Evolutionary conservation across 176 grass and related monocot genomes (phyloP).

Genomic region (Calamus simplicifolius): DNA sequence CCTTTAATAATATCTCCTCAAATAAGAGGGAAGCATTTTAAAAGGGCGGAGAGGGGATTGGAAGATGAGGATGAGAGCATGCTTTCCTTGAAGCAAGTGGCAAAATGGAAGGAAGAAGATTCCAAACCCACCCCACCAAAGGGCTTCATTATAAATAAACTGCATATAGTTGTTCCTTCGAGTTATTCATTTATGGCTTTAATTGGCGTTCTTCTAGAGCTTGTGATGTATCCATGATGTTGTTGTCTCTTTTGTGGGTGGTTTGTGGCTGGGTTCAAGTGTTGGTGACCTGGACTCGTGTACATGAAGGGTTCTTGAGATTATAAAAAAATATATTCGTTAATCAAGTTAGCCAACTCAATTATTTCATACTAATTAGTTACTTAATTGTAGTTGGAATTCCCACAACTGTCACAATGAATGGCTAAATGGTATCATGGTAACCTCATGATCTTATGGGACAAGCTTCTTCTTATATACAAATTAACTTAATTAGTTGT

Average conservation of each 20-base stretch:
- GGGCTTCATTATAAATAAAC: constrained; percentile 18
- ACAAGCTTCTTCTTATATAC: neutral
- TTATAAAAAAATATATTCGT: no score
- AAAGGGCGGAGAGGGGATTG: constrained; percentile 2
- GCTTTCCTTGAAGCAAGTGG: neutral
- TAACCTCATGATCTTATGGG: neutral
- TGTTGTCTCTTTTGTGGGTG: constrained; percentile 8
- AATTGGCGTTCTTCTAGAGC: constrained; percentile 12
- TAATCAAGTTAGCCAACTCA: no score
- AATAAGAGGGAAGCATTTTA: constrained; percentile 35
- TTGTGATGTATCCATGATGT: neutral
- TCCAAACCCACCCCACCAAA: constrained; percentile 22
- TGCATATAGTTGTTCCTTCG: constrained; percentile 12
- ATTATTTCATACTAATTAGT: no score
- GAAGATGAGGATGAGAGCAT: neutral
- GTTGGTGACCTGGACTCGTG: constrained; percentile 5
- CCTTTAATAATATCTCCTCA: constrained; percentile 28
- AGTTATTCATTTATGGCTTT: constrained; percentile 15
- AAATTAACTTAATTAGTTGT: no score
- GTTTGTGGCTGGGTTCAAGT: neutral
- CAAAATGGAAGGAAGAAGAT: constrained; percentile 34
- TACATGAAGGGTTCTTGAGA: neutral
- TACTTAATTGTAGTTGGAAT: no score
- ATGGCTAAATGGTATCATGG: no score
- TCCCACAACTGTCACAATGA: no score